Conservation (phyloP, 108 stramenopile genomes). For the Conticribra weissflogii region DNA sequence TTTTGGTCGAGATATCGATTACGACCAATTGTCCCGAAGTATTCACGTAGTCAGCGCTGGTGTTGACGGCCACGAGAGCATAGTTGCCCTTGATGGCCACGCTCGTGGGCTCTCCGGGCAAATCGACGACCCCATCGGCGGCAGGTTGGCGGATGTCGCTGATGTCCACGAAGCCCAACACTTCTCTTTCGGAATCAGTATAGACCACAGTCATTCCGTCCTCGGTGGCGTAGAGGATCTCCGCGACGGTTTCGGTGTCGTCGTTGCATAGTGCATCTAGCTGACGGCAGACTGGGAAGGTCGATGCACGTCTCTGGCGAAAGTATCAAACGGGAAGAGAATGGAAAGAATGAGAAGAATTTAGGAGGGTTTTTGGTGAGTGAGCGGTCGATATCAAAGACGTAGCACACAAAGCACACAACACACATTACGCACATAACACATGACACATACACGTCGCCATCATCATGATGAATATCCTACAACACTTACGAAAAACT, state of each 20-base stretch:
- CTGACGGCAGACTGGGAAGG: constrained; percentile 9
- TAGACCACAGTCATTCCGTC: constrained; percentile 63
- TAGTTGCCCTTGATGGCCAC: constrained; percentile 55
- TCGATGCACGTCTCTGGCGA: constrained; percentile 11
- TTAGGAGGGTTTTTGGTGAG: no score
- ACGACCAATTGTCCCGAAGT: constrained; percentile 50
- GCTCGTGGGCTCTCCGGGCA: constrained; percentile 72
- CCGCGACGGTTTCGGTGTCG: constrained; percentile 1
- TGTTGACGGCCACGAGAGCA: constrained; percentile 60
- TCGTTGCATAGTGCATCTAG: not conserved
- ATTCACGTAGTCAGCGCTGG: constrained; percentile 52
- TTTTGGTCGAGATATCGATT: constrained; percentile 48
- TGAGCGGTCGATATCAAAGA: no score
- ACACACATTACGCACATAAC: no score
- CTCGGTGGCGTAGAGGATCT: constrained; percentile 38
- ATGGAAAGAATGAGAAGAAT: no score
- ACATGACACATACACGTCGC: no score
- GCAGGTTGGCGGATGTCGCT: constrained; percentile 50
- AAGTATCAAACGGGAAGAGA: no score
- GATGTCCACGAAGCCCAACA: constrained; percentile 70
- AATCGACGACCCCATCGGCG: constrained; percentile 31
- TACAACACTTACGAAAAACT: no score
- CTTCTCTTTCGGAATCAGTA: constrained; percentile 40
- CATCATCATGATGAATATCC: no score
- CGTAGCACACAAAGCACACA: no score